These are phyloP conservation scores for Capronia americana DNA, from an alignment of 2,329 filamentous ascomycete species.

Conservation along the genomic window DNA sequence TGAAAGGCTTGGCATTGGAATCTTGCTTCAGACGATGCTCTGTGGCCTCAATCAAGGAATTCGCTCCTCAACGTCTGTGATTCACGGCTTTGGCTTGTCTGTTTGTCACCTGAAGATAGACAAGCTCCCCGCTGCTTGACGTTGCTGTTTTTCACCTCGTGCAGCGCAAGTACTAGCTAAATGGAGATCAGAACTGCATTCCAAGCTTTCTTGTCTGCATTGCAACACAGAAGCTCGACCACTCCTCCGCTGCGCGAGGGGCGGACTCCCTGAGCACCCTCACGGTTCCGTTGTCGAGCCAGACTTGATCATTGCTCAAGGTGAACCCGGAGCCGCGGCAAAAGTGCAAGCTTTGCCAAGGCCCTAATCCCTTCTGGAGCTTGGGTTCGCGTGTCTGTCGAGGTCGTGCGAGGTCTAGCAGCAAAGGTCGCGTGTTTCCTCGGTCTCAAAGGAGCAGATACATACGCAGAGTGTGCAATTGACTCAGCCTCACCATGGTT, in stretches of 20 bases:
- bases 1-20: constrained; percentile 2
- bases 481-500: background rate
- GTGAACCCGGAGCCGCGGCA: background rate
- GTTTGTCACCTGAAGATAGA: background rate
- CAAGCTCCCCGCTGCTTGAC: background rate
- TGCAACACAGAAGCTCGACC: background rate
- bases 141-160: background rate
- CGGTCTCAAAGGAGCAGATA: background rate
- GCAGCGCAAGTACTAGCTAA: background rate
- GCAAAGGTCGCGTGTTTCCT: background rate
- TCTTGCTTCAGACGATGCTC: constrained; percentile 1
- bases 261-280: background rate
- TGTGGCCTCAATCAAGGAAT: constrained; percentile 9
- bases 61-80: constrained; percentile 7
- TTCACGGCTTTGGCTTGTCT: background rate
- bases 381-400: background rate
- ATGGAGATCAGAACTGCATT: background rate
- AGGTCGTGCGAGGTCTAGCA: no score
- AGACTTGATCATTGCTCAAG: background rate
- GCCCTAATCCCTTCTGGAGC: background rate
- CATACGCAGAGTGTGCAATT: background rate
- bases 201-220: background rate
- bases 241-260: background rate
- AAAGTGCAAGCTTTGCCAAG: background rate
- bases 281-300: background rate